A percentile compares a stretch with the other conserved stretches of the same genome.
phyloP scores from a whole-genome alignment of 257 asterid genomes.

The Solanum medicagineum region DNA sequence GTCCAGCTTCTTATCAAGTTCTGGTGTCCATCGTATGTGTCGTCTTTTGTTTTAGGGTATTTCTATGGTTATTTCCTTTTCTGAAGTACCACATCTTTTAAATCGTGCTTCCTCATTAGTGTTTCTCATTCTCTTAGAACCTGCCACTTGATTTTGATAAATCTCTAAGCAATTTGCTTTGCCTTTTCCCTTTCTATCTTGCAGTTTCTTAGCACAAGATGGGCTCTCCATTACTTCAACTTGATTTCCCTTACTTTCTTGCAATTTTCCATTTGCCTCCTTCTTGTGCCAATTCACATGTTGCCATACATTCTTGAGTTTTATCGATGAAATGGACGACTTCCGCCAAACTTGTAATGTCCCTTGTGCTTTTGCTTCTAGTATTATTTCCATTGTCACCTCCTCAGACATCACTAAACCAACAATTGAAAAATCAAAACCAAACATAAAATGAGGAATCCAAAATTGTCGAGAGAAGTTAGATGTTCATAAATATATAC shows the following conservation, averaged over 20 bases:
- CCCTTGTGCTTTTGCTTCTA: slow-evolving; percentile 25
- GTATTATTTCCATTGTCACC: slow-evolving; percentile 3
- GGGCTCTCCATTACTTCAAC: not conserved
- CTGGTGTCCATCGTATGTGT: not conserved
- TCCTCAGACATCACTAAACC: slow-evolving; percentile 18
- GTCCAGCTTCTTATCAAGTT: not conserved
- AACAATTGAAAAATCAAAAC: not conserved
- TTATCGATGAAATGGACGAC: slow-evolving; percentile 17
- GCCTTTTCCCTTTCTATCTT: not conserved
- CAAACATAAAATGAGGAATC: not conserved
- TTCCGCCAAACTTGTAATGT: slow-evolving; percentile 19
- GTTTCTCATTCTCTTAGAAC: not conserved
- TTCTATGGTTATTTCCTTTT: not conserved
- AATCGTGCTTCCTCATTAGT: not conserved
- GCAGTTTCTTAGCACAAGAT: not conserved
- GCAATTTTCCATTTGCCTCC: not conserved
- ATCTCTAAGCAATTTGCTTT: not conserved
- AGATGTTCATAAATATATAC: not conserved
- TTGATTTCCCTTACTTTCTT: not conserved
- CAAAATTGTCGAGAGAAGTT: not conserved
- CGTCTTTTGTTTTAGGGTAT: not conserved
- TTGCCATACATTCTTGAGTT: slow-evolving; percentile 27
- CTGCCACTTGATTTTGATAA: not conserved
- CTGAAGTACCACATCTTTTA: not conserved
- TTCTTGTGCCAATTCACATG: slow-evolving; percentile 9